These are phyloP conservation scores for Remersonia thermophila DNA, from an alignment of 2,329 filamentous ascomycete genomes.

Conservation along the genomic window DNA sequence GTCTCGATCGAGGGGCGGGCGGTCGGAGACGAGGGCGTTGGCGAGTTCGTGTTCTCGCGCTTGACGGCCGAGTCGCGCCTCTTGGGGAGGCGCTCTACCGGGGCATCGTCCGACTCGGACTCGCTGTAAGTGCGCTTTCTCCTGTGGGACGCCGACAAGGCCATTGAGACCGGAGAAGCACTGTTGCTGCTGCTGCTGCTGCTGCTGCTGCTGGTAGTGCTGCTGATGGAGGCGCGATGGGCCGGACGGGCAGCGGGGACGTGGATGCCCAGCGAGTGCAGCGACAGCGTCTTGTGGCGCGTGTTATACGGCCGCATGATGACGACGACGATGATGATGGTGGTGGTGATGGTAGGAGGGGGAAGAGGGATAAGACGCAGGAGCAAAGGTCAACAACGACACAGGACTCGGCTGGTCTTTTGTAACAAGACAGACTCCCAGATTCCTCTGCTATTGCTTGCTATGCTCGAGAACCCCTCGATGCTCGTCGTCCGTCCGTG, in stretches of 20 bases:
- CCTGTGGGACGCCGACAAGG: conserved; percentile 36
- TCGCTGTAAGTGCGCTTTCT: conserved; percentile 64
- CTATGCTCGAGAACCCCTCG: too few relatives aligned
- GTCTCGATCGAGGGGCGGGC: conserved; percentile 29
- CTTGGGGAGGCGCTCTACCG: conserved; percentile 21
- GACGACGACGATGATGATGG: conserved; percentile 2
- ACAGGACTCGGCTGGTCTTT: too few relatives aligned
- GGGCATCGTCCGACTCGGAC: conserved; percentile 19
- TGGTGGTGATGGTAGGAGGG: too few relatives aligned
- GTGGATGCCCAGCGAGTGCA: conserved; percentile 86
- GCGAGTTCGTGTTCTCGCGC: conserved; percentile 66
- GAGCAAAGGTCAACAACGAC: too few relatives aligned
- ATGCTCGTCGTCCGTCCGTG: too few relatives aligned
- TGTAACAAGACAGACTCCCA: too few relatives aligned
- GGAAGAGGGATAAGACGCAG: background rate
- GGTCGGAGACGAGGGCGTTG: conserved; percentile 45
- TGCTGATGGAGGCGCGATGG: conserved; percentile 33
- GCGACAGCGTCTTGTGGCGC: conserved; percentile 85
- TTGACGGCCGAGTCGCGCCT: conserved; percentile 22
- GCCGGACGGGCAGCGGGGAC: conserved; percentile 56
- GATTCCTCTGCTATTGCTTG: too few relatives aligned
- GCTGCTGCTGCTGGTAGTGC: conserved; percentile 6
- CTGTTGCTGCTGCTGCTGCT: conserved; percentile 11
- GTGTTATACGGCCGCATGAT: conserved; percentile 82
- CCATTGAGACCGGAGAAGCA: conserved; percentile 20